Evolutionary conservation across 352 stramenopile genomes (phyloP).

Genomic region (Phytophthora rubi): DNA sequence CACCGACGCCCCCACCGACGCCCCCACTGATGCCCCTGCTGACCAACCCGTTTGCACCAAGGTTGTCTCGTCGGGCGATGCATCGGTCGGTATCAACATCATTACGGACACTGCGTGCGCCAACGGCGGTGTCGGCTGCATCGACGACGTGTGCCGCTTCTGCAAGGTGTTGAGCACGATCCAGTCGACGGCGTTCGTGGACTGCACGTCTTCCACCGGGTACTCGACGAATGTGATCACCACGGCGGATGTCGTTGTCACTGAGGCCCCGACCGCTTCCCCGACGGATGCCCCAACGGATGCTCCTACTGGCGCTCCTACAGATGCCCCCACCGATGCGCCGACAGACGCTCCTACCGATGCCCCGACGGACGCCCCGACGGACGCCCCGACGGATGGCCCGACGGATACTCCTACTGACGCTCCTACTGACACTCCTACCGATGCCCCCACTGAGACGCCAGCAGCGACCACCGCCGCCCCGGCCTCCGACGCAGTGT

Average conservation of each 20-base stretch:
- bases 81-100: constrained; percentile 34
- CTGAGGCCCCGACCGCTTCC: neutral
- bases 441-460: constrained; percentile 1
- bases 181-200: constrained; percentile 16
- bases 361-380: neutral
- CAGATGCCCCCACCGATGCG: neutral
- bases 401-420: too few species aligned
- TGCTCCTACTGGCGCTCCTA: neutral
- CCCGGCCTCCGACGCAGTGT: too few species aligned
- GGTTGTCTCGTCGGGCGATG: constrained; percentile 31
- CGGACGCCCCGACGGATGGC: too few species aligned
- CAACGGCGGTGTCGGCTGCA: constrained; percentile 27
- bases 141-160: constrained; percentile 45
- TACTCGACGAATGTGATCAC: constrained; percentile 5
- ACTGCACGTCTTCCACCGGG: constrained; percentile 21
- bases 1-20: neutral
- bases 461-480: neutral
- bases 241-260: constrained; percentile 1
- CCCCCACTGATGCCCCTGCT: constrained; percentile 5
- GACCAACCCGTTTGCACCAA: constrained; percentile 21
- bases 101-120: constrained; percentile 33
- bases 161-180: constrained; percentile 32
- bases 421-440: neutral
- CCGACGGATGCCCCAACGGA: neutral
- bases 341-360: too few species aligned